A percentile compares a stretch with the other conserved stretches of the same genome.
Evolutionary conservation across 1,284 basidiomycete species (phyloP).

Genomic region (Gomphus bonarii): DNA sequence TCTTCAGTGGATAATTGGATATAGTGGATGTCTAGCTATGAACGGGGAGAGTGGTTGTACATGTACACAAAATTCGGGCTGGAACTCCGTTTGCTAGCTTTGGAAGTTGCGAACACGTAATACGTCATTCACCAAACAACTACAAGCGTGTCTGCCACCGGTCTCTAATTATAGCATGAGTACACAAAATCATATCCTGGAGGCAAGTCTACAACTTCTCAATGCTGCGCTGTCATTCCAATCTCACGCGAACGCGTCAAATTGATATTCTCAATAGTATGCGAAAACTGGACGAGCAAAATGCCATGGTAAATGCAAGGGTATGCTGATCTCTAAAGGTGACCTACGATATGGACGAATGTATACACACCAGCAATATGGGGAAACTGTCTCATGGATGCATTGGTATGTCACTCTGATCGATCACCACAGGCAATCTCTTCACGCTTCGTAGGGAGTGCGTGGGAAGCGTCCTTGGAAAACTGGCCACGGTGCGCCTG

Average conservation of each 20-base stretch:
- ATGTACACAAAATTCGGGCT: too few species aligned
- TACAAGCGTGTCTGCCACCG: neutral
- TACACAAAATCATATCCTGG: neutral
- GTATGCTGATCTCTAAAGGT: slow-evolving; percentile 39
- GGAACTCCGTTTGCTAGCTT: too few species aligned
- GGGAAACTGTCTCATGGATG: slow-evolving; percentile 58
- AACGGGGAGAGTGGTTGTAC: too few species aligned
- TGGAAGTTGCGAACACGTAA: too few species aligned
- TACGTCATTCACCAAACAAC: neutral
- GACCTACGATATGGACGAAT: slow-evolving; percentile 49
- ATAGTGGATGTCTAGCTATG: too few species aligned
- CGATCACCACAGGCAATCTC: neutral
- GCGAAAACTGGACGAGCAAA: slow-evolving; percentile 56
- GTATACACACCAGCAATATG: slow-evolving; percentile 32
- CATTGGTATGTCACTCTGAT: slow-evolving; percentile 45
- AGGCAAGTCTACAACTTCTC: neutral
- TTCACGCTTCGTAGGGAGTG: slow-evolving; percentile 45
- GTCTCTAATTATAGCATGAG: neutral
- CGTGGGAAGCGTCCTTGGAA: slow-evolving; percentile 40
- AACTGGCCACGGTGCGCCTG: slow-evolving; percentile 34
- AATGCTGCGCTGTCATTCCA: neutral
- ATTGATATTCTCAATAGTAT: slow-evolving; percentile 34
- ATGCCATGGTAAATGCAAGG: slow-evolving; percentile 60
- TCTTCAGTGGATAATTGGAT: too few species aligned
- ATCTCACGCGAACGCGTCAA: neutral